Conservation (phyloP, 2,329 filamentous ascomycete genomes). For the Diaporthe sp. region DNA sequence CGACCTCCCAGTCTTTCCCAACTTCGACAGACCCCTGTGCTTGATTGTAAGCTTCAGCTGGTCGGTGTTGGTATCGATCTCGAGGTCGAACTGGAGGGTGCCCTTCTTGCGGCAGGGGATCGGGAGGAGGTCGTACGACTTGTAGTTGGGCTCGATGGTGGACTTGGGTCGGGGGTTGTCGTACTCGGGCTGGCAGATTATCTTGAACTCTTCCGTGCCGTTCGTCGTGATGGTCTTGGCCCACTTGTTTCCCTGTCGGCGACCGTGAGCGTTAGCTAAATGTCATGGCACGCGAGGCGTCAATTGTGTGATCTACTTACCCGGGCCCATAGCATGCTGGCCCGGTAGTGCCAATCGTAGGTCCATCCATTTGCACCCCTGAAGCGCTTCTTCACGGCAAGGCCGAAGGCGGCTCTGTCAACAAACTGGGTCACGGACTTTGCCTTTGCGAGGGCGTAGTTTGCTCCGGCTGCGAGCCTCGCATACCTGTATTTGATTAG, state of each 20-base stretch:
- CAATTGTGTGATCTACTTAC: background rate
- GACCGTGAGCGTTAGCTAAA: background rate
- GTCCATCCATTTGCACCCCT: background rate
- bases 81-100: background rate
- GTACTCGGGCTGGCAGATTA: conserved; percentile 10
- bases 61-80: background rate
- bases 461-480: background rate
- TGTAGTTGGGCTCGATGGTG: background rate
- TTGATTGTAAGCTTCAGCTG: background rate
- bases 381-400: background rate
- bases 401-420: background rate
- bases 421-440: conserved; percentile 6
- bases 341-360: background rate
- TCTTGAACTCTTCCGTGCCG: background rate
- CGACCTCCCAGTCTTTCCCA: background rate
- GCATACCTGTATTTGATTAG: background rate
- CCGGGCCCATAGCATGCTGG: background rate
- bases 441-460: background rate
- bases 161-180: background rate
- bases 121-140: background rate
- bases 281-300: background rate
- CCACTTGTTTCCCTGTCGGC: background rate
- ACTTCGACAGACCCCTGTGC: background rate
- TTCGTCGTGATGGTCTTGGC: background rate
- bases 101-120: background rate